These are phyloP conservation scores for Coemansia sp. DNA, from an alignment of 371 early-diverging fungal species.

Conservation along the genomic window DNA sequence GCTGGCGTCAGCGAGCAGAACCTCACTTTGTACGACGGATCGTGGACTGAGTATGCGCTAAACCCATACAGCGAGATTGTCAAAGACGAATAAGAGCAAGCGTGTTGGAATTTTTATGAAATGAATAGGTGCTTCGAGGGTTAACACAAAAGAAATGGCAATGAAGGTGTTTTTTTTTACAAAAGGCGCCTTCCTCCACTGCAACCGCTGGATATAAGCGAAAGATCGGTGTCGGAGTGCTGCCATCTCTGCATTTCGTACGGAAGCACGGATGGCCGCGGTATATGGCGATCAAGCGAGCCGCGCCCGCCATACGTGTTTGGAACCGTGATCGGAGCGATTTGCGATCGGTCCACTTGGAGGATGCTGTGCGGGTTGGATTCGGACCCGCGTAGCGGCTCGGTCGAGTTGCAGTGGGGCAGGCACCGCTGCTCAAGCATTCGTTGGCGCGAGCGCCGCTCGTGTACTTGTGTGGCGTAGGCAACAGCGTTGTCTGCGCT, in stretches of 20 bases:
- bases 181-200: conserved; percentile 28
- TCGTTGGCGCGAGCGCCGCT: conserved; percentile 5
- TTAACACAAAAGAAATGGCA: background rate
- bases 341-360: background rate
- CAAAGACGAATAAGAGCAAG: conserved; percentile 40
- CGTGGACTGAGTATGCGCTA: conserved; percentile 82
- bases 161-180: background rate
- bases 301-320: conserved; percentile 3
- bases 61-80: conserved; percentile 60
- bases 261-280: background rate
- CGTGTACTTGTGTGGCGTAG: background rate
- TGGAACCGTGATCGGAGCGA: background rate
- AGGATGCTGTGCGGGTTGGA: background rate
- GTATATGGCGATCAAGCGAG: conserved; percentile 10
- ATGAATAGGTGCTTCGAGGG: background rate
- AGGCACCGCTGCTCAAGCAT: conserved; percentile 20
- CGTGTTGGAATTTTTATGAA: too few species aligned
- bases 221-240: conserved; percentile 37
- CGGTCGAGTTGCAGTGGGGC: conserved; percentile 7
- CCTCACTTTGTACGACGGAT: conserved; percentile 78
- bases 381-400: background rate
- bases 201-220: conserved; percentile 22
- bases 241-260: conserved; percentile 31
- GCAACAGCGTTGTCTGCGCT: background rate
- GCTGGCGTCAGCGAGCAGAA: conserved; percentile 57